Percentiles rank a stretch among this genome's conserved stretches.
Conservation (phyloP, 1,139 yeast species). For the Chernovozyma sophiae-reginae region DNA sequence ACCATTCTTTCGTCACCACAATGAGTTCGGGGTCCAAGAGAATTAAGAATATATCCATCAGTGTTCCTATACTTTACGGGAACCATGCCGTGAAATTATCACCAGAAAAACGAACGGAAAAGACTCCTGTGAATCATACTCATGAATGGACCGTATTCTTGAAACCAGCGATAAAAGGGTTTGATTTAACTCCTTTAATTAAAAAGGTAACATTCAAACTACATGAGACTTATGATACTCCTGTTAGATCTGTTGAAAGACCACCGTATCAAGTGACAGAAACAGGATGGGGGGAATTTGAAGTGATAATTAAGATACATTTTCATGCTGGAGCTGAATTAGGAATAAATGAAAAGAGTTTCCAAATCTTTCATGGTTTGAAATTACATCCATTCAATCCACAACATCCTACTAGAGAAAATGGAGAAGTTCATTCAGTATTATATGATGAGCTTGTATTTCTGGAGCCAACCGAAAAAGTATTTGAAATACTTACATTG, state of each 20-base stretch:
- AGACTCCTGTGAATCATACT: constrained; percentile 86
- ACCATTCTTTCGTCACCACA: too few species aligned
- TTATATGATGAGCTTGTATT: constrained; percentile 89
- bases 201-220: constrained; percentile 91
- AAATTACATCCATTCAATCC: constrained; percentile 86
- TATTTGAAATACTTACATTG: constrained; percentile 72
- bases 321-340: constrained; percentile 72
- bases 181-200: constrained; percentile 75
- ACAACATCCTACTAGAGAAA: constrained; percentile 33
- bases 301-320: constrained; percentile 79
- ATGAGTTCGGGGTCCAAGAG: constrained; percentile 19
- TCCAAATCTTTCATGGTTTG: constrained; percentile 82
- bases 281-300: constrained; percentile 99
- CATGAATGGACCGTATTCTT: constrained; percentile 95
- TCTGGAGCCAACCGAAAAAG: constrained; percentile 90
- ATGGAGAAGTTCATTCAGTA: constrained; percentile 57
- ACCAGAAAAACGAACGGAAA: constrained; percentile 55
- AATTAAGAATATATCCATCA: constrained; percentile 66
- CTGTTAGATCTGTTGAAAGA: constrained; percentile 75
- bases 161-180: constrained; percentile 72
- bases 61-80: constrained; percentile 86
- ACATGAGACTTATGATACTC: constrained; percentile 88
- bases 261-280: constrained; percentile 97
- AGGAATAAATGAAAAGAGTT: constrained; percentile 72
- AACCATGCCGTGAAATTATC: constrained; percentile 76